Evolutionary conservation across 371 early-diverging fungal species (phyloP).

Genomic region (Apophysomyces ossiformis): DNA sequence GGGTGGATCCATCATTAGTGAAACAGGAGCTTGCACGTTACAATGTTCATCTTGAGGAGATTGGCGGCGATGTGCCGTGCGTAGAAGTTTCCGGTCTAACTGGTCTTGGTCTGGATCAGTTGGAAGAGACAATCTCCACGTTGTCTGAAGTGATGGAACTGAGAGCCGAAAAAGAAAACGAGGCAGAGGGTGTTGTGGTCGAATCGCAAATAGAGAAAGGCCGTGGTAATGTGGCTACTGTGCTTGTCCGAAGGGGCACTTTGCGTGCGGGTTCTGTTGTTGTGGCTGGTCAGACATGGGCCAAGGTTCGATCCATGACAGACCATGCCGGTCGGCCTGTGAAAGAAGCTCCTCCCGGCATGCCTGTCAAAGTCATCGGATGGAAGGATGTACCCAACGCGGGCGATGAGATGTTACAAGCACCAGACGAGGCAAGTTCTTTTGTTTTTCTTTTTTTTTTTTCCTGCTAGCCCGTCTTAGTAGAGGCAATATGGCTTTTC

Average conservation of each 20-base stretch:
- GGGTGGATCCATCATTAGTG: constrained; percentile 71
- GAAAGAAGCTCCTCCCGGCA: constrained; percentile 85
- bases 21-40: constrained; percentile 81
- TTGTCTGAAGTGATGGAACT: constrained; percentile 87
- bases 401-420: constrained; percentile 88
- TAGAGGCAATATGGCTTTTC: constrained; percentile 19
- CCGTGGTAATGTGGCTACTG: constrained; percentile 83
- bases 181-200: constrained; percentile 83
- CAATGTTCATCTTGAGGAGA: constrained; percentile 88
- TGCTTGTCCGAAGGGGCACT: constrained; percentile 88
- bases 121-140: constrained; percentile 88
- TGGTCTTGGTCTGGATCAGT: constrained; percentile 81
- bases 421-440: constrained; percentile 61
- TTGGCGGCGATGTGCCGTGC: constrained; percentile 92
- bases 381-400: constrained; percentile 93
- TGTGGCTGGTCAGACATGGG: constrained; percentile 86
- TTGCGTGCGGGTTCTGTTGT: constrained; percentile 76
- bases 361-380: constrained; percentile 88
- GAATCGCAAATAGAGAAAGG: constrained; percentile 91
- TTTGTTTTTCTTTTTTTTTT: not conserved
- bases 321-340: constrained; percentile 78
- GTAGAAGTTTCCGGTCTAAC: constrained; percentile 91
- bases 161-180: constrained; percentile 76
- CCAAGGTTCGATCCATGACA: constrained; percentile 85
- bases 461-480: no score